Conservation (phyloP, 169 alveolate genomes). For the Plasmodium chabaudi region DNA sequence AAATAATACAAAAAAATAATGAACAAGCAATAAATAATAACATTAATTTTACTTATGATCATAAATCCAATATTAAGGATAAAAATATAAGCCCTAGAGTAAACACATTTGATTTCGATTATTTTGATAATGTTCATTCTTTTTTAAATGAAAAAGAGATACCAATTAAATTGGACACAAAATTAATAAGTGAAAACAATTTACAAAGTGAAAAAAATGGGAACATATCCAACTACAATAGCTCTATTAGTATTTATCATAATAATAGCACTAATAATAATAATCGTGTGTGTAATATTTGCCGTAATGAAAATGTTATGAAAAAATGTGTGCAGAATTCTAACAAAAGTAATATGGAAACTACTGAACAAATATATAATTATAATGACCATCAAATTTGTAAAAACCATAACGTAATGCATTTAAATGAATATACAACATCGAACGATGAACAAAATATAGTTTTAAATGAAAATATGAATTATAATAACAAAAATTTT, state of each 20-base stretch:
- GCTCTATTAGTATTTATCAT: neutral
- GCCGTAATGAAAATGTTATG: slow-evolving; percentile 23
- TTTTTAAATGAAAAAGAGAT: slow-evolving; percentile 8
- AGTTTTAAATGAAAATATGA: neutral
- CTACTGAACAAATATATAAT: slow-evolving; percentile 3
- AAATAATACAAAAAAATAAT: slow-evolving; percentile 10
- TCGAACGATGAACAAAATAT: slow-evolving; percentile 2
- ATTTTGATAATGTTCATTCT: slow-evolving; percentile 6
- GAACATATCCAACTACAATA: slow-evolving; percentile 1
- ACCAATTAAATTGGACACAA: slow-evolving; percentile 5
- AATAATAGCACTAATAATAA: slow-evolving; percentile 12
- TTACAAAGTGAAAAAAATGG: slow-evolving; percentile 4
- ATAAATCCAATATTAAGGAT: slow-evolving; percentile 9
- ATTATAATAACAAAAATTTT: slow-evolving; percentile 14
- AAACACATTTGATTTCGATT: neutral
- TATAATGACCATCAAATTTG: slow-evolving; percentile 2
- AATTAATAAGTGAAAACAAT: slow-evolving; percentile 16
- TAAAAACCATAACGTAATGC: slow-evolving; percentile 7
- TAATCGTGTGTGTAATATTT: slow-evolving; percentile 19
- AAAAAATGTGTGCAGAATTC: slow-evolving; percentile 7
- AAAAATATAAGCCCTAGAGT: slow-evolving; percentile 3
- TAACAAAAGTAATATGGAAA: slow-evolving; percentile 12
- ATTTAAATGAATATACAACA: slow-evolving; percentile 6
- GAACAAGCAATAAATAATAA: slow-evolving; percentile 35
- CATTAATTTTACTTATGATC: neutral